These are phyloP conservation scores for Mucor irregularis DNA, from an alignment of 371 early-diverging fungal species.

Conservation along the genomic window DNA sequence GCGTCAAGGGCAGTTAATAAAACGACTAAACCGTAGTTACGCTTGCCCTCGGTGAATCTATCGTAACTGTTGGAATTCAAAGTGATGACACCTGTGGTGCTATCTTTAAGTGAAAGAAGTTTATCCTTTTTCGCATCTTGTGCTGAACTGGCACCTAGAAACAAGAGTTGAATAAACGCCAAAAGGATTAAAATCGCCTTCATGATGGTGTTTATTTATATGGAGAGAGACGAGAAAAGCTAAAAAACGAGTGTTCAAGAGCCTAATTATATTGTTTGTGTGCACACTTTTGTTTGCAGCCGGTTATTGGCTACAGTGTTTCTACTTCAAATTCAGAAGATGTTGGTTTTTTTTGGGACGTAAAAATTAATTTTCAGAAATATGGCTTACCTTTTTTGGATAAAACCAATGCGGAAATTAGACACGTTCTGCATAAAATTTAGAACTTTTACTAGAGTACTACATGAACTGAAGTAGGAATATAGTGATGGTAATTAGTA, in stretches of 20 bases:
- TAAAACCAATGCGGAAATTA: neutral
- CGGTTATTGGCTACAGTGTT: neutral
- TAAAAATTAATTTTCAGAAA: neutral
- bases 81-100: slow-evolving; percentile 53
- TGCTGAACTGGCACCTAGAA: slow-evolving; percentile 10
- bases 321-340: too few relatives aligned
- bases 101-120: slow-evolving; percentile 38
- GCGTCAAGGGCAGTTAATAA: slow-evolving; percentile 75
- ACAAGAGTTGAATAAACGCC: slow-evolving; percentile 14
- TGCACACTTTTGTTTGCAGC: neutral
- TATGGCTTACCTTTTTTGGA: neutral
- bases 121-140: slow-evolving; percentile 40
- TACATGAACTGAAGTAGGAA: too few relatives aligned
- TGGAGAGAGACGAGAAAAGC: neutral
- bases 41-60: slow-evolving; percentile 67
- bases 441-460: too few relatives aligned
- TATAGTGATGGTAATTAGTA: too few relatives aligned
- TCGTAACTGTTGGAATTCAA: slow-evolving; percentile 65
- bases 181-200: slow-evolving; percentile 13
- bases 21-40: slow-evolving; percentile 77
- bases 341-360: too few relatives aligned
- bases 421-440: neutral
- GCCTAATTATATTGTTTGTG: neutral
- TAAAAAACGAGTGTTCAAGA: neutral
- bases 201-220: slow-evolving; percentile 12